A percentile compares a stretch with the other conserved stretches of the same genome.
phyloP scores from a whole-genome alignment of 139 green algal genomes.

The Chlorella sp. region DNA sequence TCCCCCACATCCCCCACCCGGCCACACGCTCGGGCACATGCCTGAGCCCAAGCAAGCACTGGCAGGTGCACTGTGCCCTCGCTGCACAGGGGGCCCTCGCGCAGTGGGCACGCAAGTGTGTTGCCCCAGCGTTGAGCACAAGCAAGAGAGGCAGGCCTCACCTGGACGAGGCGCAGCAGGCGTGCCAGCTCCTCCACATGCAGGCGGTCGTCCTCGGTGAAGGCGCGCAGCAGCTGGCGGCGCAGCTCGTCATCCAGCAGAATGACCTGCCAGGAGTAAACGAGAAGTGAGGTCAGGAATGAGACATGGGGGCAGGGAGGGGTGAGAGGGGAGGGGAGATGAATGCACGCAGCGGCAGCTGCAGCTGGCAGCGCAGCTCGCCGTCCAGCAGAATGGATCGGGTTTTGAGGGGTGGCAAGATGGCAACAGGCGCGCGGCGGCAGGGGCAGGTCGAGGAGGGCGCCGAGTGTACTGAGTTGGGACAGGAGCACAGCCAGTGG shows the following conservation, averaged over 20 bases:
- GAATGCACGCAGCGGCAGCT: neutral
- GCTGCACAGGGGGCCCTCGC: no score
- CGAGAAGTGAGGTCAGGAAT: neutral
- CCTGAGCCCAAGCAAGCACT: no score
- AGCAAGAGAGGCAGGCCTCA: no score
- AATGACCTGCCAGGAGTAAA: slow-evolving; percentile 56
- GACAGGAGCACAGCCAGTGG: neutral
- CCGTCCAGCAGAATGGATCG: neutral
- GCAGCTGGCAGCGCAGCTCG: neutral
- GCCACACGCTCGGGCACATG: no score
- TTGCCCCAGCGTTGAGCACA: no score
- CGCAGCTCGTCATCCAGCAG: slow-evolving; percentile 82
- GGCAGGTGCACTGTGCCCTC: no score
- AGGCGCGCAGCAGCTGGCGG: slow-evolving; percentile 87
- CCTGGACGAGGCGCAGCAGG: slow-evolving; percentile 69
- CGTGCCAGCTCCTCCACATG: slow-evolving; percentile 81
- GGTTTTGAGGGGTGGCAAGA: neutral
- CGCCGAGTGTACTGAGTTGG: no score
- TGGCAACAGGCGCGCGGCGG: neutral
- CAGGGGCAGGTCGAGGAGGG: no score
- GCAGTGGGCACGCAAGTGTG: no score
- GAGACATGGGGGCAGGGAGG: neutral
- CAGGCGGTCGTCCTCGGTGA: slow-evolving; percentile 96
- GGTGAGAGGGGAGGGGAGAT: neutral
- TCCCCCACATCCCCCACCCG: no score